These are phyloP conservation scores for Solanum corneliomulleri DNA, from an alignment of 257 asterid genomes.

Conservation along the genomic window DNA sequence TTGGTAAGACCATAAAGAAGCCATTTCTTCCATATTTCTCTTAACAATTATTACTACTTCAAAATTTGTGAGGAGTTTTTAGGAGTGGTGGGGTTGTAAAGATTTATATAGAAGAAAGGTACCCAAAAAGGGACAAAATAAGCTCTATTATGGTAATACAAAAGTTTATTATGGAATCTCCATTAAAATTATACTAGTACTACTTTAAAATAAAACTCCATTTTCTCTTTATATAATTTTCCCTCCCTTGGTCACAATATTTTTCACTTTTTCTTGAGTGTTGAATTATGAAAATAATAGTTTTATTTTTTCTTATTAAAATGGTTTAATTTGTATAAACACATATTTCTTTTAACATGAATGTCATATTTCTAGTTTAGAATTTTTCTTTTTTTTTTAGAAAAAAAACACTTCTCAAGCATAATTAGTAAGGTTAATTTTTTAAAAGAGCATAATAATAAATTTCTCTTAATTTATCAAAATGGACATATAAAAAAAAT, in stretches of 20 bases:
- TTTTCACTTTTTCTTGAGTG: too few species aligned
- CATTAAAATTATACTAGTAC: neutral
- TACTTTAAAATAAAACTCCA: neutral
- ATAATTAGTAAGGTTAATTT: too few species aligned
- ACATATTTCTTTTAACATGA: neutral
- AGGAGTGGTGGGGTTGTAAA: slow-evolving; percentile 5
- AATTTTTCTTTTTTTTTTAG: too few species aligned
- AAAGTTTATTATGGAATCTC: slow-evolving; percentile 24
- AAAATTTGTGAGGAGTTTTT: neutral
- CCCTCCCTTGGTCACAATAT: neutral
- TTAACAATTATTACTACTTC: neutral
- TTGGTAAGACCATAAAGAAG: slow-evolving; percentile 49
- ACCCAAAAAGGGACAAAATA: slow-evolving; percentile 14
- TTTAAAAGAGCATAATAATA: neutral
- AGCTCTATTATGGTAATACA: slow-evolving; percentile 11
- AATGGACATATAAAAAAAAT: neutral
- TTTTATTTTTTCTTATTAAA: neutral
- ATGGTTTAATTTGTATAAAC: neutral
- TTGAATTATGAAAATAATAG: too few species aligned
- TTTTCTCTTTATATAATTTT: neutral
- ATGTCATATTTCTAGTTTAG: neutral
- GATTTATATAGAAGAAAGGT: slow-evolving; percentile 33
- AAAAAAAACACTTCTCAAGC: too few species aligned
- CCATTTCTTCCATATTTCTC: slow-evolving; percentile 41
- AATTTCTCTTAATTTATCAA: neutral